These are phyloP conservation scores for Cyclanthera cordifolia DNA, from an alignment of 306 rosid genomes.

Conservation along the genomic window DNA sequence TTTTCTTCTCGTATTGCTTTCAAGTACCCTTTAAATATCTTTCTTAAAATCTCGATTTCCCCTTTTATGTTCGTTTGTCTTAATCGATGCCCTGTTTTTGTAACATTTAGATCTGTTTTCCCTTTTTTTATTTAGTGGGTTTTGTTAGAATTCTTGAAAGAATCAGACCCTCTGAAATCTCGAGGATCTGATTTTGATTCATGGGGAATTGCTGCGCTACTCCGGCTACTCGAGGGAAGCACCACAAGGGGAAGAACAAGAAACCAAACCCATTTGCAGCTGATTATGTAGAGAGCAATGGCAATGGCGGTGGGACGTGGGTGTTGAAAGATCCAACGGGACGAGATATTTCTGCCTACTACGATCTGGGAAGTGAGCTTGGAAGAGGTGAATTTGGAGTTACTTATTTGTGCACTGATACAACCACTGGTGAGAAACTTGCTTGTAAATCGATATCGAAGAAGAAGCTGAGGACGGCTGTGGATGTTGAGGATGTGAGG, in stretches of 20 bases:
- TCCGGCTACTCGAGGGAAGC: constrained; percentile 9
- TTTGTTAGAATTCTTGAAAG: neutral
- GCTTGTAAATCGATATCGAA: constrained; percentile 29
- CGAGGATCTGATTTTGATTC: constrained; percentile 16
- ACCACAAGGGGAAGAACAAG: constrained; percentile 14
- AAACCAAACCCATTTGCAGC: constrained; percentile 21
- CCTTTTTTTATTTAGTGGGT: neutral
- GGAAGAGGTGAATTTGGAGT: constrained; percentile 27
- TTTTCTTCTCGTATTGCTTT: neutral
- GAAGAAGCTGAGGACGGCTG: constrained; percentile 24
- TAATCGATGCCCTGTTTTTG: neutral
- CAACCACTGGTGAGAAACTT: constrained; percentile 14
- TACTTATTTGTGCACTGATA: constrained; percentile 19
- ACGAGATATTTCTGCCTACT: constrained; percentile 8
- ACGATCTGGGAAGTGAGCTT: constrained; percentile 23
- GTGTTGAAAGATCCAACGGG: constrained; percentile 25
- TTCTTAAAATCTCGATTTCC: neutral
- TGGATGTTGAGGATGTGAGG: constrained; percentile 26
- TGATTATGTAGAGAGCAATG: constrained; percentile 17
- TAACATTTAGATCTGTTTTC: constrained; percentile 4
- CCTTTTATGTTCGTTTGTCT: neutral
- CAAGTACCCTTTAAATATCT: neutral
- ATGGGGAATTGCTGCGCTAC: constrained; percentile 27
- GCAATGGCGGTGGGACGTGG: constrained; percentile 20
- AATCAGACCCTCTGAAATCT: neutral